phyloP scores from a whole-genome alignment of 2,329 filamentous ascomycete species.

The Diaporthe helianthi region DNA sequence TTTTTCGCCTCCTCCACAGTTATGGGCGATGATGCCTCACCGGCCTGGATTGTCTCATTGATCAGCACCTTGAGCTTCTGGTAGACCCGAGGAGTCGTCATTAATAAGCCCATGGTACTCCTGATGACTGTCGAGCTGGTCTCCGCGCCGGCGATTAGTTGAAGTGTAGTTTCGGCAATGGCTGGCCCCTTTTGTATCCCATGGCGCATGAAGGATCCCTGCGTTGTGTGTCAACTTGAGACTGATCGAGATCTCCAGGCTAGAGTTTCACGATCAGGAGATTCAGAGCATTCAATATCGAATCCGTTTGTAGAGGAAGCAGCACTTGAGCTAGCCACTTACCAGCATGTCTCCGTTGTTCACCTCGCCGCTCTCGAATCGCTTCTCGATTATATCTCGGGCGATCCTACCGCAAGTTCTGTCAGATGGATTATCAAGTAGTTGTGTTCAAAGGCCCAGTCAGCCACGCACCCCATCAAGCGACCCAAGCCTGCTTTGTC shows the following conservation, averaged over 20 bases:
- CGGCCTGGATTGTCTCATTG: conserved; percentile 11
- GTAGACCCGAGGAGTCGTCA: conserved; percentile 32
- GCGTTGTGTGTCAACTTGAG: not conserved
- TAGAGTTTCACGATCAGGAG: not conserved
- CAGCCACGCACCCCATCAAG: conserved; percentile 38
- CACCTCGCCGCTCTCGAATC: conserved; percentile 1
- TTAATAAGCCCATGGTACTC: conserved; percentile 42
- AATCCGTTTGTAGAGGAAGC: too few relatives aligned
- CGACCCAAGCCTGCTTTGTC: not conserved
- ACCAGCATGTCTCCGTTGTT: conserved; percentile 13
- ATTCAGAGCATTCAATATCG: too few relatives aligned
- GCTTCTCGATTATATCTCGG: not conserved
- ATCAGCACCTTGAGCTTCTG: conserved; percentile 35
- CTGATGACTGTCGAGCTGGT: conserved; percentile 58
- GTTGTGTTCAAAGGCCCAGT: conserved; percentile 12
- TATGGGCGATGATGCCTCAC: conserved; percentile 29
- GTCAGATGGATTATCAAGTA: not conserved
- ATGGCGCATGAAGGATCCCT: conserved; percentile 55
- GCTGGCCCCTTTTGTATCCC: conserved; percentile 49
- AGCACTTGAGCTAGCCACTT: not conserved
- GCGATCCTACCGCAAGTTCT: not conserved
- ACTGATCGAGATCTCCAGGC: too few relatives aligned
- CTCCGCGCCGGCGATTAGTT: conserved; percentile 55
- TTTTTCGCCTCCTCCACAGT: conserved; percentile 37
- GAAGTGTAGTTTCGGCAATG: conserved; percentile 44